Evolutionary conservation across 1,284 basidiomycete species (phyloP).

Genomic region (Trichosporon ovoides): DNA sequence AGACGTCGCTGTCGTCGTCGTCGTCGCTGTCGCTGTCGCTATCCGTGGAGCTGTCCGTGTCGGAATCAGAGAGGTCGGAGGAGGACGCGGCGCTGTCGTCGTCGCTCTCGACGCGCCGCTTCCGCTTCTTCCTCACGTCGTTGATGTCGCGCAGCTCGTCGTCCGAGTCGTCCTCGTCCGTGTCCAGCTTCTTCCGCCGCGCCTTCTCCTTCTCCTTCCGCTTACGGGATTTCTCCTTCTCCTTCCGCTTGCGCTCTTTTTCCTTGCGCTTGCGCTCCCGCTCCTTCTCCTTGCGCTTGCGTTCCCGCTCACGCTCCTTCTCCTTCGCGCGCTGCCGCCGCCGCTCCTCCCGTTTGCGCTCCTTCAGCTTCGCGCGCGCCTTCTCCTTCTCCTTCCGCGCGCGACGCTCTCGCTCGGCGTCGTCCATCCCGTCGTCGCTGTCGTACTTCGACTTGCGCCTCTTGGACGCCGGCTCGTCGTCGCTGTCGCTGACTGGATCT

Average conservation of each 20-base stretch:
- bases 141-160: slow-evolving; percentile 20
- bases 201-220: slow-evolving; percentile 32
- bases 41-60: slow-evolving; percentile 24
- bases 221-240: slow-evolving; percentile 29
- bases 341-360: slow-evolving; percentile 20
- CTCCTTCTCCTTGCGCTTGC: slow-evolving; percentile 29
- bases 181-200: slow-evolving; percentile 25
- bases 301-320: slow-evolving; percentile 30
- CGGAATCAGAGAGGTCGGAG: slow-evolving; percentile 16
- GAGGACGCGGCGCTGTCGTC: slow-evolving; percentile 17
- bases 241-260: slow-evolving; percentile 25
- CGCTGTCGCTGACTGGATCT: slow-evolving; percentile 16
- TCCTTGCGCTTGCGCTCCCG: slow-evolving; percentile 30
- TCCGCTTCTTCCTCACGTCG: slow-evolving; percentile 17
- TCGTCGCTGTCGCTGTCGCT: slow-evolving; percentile 25
- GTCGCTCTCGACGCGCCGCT: slow-evolving; percentile 10
- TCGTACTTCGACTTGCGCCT: slow-evolving; percentile 15
- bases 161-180: slow-evolving; percentile 20
- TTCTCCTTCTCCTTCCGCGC: slow-evolving; percentile 24
- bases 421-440: slow-evolving; percentile 26
- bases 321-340: slow-evolving; percentile 25
- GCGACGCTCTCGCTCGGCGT: slow-evolving; percentile 26
- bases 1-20: slow-evolving; percentile 27
- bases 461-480: slow-evolving; percentile 23
- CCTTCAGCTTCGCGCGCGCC: slow-evolving; percentile 24